Conservation (phyloP, 768 basidiomycete species). For the Multifurca ochricompacta region DNA sequence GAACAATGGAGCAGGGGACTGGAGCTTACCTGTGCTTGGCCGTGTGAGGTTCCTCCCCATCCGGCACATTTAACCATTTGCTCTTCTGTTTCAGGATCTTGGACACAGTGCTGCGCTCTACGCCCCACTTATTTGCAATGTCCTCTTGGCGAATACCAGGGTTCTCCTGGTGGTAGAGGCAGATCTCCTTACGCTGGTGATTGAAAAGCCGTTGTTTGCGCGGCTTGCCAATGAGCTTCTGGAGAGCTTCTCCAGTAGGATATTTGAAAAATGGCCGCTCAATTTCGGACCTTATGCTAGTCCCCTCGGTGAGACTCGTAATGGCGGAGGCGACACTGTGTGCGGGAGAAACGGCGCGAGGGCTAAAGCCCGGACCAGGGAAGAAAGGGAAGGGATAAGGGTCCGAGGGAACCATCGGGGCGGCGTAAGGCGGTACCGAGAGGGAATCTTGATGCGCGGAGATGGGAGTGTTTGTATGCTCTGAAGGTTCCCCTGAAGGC, state of each 20-base stretch:
- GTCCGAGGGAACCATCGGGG: conserved; percentile 10
- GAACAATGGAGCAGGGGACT: background rate
- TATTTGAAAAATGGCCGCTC: conserved; percentile 12
- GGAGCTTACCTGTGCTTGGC: conserved; percentile 59
- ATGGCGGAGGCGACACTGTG: conserved; percentile 47
- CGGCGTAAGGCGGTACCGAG: conserved; percentile 9
- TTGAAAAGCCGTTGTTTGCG: conserved; percentile 70
- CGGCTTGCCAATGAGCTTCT: conserved; percentile 36
- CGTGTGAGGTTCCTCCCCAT: conserved; percentile 48
- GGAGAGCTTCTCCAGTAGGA: conserved; percentile 15
- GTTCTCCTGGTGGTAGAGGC: conserved; percentile 52
- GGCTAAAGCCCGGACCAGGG: conserved; percentile 26
- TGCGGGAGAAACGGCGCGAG: conserved; percentile 54
- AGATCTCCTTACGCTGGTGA: conserved; percentile 68
- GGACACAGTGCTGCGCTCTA: conserved; percentile 90
- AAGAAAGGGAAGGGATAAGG: conserved; percentile 16
- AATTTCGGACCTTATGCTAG: conserved; percentile 12
- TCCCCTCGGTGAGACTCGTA: conserved; percentile 42
- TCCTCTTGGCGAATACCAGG: conserved; percentile 76
- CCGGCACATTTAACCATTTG: conserved; percentile 69
- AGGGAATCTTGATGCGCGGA: conserved; percentile 16
- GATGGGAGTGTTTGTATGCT: conserved; percentile 13
- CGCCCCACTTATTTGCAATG: conserved; percentile 65
- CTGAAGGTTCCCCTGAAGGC: conserved; percentile 15
- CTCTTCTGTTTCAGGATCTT: conserved; percentile 82